Base-by-base conservation (phyloP, 1,139 yeast genomes). In the Nakaseomyces glabratus region DNA sequence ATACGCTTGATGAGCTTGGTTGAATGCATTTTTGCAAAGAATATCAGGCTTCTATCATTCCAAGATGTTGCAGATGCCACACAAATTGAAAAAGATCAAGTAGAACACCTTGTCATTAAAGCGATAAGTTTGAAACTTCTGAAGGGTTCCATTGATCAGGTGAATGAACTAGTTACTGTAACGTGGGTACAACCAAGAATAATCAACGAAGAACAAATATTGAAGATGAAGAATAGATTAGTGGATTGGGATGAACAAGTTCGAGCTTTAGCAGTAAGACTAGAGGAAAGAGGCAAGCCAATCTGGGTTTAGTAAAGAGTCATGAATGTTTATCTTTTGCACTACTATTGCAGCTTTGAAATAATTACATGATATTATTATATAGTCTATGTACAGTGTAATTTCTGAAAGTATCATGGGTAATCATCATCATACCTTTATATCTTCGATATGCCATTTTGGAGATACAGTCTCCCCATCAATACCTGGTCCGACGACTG, bases 121-220 rank as follows among this genome's bases (percentile, higher is more conserved):
- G 90, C 96, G 32, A 74, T 93, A 44, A 76, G 93, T 40, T 65
- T 90, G 42, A 82, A 82, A 13, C 69, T 93, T 48, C 71, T 90
- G 49, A 75, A 76, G 59, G 98, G 98, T 7, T 68, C 73, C 36
- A 90, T 90, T 50, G 93, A 90, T 57, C 95, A 90, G 63, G 85
- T 86, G 33, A 73, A 75, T 37, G 73, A 79, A 55, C 63, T 78
- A 9, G 82, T 90, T 43, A 75, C 81, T 19, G 77, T 90, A 36
- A 76, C 84, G 15, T 90, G 98, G 97, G 78, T 88, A 43, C 97
- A 90, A 63, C 97, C 98, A 37, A 72, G 97, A 52, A 84, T 86
- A 37, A 78, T 90, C 69, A 84, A 84, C 54, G 69, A 68, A 48
- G 73, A 71, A 33, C 97, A 90, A 65, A 82, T 88, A 41, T 72